Percentiles rank a stretch among this genome's conserved stretches.
These are phyloP conservation scores for Aphanomyces cochlioides DNA, from an alignment of 352 stramenopile genomes.

Conservation along the genomic window DNA sequence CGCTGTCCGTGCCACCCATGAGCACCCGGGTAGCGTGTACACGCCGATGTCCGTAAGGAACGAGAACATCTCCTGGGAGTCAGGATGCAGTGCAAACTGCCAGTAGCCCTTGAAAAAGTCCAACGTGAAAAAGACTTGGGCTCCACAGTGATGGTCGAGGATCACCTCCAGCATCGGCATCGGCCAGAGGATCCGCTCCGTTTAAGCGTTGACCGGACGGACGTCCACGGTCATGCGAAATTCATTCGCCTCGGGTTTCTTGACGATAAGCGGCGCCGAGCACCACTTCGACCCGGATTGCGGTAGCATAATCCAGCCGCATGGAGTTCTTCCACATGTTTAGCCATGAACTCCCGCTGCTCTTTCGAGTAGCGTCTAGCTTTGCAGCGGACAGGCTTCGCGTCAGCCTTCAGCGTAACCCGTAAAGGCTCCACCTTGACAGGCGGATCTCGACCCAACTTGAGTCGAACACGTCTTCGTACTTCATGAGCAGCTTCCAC, in stretches of 20 bases:
- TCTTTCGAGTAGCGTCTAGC: slow-evolving; percentile 15
- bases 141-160: not conserved
- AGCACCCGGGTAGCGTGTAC: slow-evolving; percentile 29
- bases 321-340: slow-evolving; percentile 26
- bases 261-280: slow-evolving; percentile 31
- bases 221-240: slow-evolving; percentile 30
- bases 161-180: slow-evolving; percentile 30
- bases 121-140: not conserved
- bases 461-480: slow-evolving; percentile 23
- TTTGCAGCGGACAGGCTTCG: slow-evolving; percentile 26
- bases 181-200: slow-evolving; percentile 29
- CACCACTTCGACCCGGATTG: slow-evolving; percentile 29
- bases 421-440: slow-evolving; percentile 29
- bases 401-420: slow-evolving; percentile 30
- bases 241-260: slow-evolving; percentile 29
- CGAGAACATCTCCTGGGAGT: not conserved
- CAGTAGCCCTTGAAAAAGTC: slow-evolving; percentile 7
- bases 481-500: not conserved
- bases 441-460: slow-evolving; percentile 29
- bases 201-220: slow-evolving; percentile 30
- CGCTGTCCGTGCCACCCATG: slow-evolving; percentile 18
- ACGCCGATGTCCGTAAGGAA: slow-evolving; percentile 28
- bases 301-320: slow-evolving; percentile 16
- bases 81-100: not conserved
- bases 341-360: slow-evolving; percentile 28